Evolutionary conservation across 768 basidiomycete genomes (phyloP).

Genomic region (Boletales sp.): DNA sequence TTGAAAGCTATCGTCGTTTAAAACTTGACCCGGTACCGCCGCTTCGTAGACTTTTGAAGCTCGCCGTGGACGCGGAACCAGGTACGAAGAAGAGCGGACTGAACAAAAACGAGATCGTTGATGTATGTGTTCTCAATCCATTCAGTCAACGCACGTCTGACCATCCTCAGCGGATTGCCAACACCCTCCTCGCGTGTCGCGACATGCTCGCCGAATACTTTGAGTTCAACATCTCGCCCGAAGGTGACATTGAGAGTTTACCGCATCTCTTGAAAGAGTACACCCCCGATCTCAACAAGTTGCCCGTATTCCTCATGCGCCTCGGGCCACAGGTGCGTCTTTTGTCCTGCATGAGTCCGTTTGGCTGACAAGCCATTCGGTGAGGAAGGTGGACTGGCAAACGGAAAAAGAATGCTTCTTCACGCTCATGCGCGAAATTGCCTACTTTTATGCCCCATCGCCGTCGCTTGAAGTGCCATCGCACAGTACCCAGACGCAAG

Average conservation of each 20-base stretch:
- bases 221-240: constrained; percentile 61
- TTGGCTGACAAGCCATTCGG: background rate
- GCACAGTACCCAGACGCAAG: constrained; percentile 38
- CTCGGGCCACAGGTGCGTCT: constrained; percentile 78
- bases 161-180: constrained; percentile 52
- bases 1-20: constrained; percentile 74
- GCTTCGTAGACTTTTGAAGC: constrained; percentile 62
- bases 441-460: constrained; percentile 80
- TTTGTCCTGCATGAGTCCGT: background rate
- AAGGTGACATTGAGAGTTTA: constrained; percentile 68
- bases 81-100: constrained; percentile 48
- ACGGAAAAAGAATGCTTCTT: constrained; percentile 83
- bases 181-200: constrained; percentile 55
- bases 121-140: constrained; percentile 44
- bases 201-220: constrained; percentile 96
- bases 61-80: constrained; percentile 74
- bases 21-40: constrained; percentile 81
- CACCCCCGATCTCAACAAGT: constrained; percentile 85
- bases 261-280: constrained; percentile 85
- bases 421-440: constrained; percentile 82
- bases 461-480: constrained; percentile 16
- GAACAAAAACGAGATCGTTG: constrained; percentile 59
- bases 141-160: background rate
- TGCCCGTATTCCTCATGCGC: constrained; percentile 87
- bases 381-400: constrained; percentile 78